Base-by-base conservation (phyloP, 495 filamentous ascomycete species). In the Penicillium simplicissimum region DNA sequence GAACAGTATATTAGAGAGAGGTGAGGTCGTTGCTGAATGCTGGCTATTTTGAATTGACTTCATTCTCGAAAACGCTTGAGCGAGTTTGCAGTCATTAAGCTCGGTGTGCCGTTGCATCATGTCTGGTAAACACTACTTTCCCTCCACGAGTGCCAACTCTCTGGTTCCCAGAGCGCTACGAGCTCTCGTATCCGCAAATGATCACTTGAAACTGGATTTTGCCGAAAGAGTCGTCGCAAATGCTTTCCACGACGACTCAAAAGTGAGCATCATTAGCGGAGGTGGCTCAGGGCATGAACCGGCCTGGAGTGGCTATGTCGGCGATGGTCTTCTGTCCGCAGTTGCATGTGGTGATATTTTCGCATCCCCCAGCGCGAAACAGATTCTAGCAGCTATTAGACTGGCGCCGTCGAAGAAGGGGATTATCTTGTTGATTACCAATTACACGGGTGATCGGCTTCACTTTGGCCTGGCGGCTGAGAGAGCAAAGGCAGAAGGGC, bases 241-340 rank as follows among this genome's bases (percentile, higher is more conserved):
- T 55, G 55, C 55, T 8, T 59, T 38, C 15, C 61, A 63, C 33
- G 61, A 59, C 51, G 51, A 55, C 42, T 52, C 51, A 43, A 63
- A 63, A 56, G 61, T 63, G 13, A 63, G 61, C 19, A 38, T 64
- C n/a, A 64, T 64, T 35, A 60, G 62, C 42, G 62, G 62, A 19
- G 62, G 62, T 47, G 62, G 62, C 45, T 60, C 57, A 1, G 62
- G 62, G 9, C 62, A 64, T 28, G 62, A 64, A 42, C 62, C 62
- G 14, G 62, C 62, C 11, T 58, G 59, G 36, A 53, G 57, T 35
- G 62, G 62, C 19, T 64, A 57, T 42, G 58, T 60, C 53, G 57
- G 62, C n/a, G 57, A 64, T 28, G 62, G 62, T 1, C 59, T 64
- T 42, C 62, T 64, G 25, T 53, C 59, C n/a, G 62, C 62, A 13